These are phyloP conservation scores for Chenopodium berlandieri DNA, from an alignment of 148 eudicot species.

Conservation along the genomic window DNA sequence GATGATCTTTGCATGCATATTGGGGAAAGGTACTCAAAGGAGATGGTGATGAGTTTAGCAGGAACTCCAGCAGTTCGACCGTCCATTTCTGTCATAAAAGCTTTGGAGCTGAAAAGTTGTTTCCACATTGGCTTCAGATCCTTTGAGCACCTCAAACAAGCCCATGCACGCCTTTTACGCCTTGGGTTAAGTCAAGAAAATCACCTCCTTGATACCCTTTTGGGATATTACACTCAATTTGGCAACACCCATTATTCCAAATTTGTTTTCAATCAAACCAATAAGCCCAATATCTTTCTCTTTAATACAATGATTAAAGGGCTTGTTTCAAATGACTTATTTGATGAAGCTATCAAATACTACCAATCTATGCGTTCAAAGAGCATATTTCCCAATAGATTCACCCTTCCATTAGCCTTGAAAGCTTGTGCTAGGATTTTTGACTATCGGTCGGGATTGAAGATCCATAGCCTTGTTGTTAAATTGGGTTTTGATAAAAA, in stretches of 20 bases:
- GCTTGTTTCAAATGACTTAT: background rate
- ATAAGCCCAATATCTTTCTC: conserved; percentile 37
- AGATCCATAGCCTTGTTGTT: conserved; percentile 41
- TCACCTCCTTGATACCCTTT: conserved; percentile 39
- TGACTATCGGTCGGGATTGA: conserved; percentile 36
- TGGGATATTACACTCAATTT: conserved; percentile 35
- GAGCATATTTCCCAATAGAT: background rate
- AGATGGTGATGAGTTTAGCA: background rate
- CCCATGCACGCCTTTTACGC: conserved; percentile 45
- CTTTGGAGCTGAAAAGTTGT: conserved; percentile 24
- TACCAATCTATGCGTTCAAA: background rate
- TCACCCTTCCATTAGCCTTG: background rate
- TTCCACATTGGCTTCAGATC: conserved; percentile 35
- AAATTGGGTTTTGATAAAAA: conserved; percentile 48
- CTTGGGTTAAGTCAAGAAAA: conserved; percentile 37
- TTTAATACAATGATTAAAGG: conserved; percentile 49
- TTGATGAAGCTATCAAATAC: background rate
- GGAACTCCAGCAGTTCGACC: background rate
- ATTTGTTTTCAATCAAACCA: conserved; percentile 40
- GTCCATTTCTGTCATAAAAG: conserved; percentile 11
- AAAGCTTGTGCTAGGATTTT: conserved; percentile 23
- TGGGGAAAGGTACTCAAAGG: background rate
- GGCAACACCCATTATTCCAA: conserved; percentile 30
- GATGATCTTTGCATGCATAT: background rate
- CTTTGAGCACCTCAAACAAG: conserved; percentile 43